Conservation (phyloP, 1,284 basidiomycete genomes). For the Ustilago loliicola region DNA sequence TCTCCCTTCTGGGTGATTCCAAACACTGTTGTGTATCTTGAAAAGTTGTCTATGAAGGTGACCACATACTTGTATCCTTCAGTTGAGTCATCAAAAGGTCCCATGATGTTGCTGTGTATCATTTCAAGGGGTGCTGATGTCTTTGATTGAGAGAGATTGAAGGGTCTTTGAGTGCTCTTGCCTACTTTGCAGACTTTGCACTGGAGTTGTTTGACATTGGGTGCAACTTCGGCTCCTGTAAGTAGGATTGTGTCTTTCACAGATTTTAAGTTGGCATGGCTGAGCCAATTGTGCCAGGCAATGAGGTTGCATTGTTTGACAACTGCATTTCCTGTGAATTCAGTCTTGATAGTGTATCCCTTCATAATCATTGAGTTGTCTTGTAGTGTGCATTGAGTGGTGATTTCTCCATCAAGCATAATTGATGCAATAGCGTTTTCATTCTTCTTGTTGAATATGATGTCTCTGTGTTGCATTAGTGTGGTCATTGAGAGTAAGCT, state of each 20-base stretch:
- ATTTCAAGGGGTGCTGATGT: not conserved
- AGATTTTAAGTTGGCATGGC: not conserved
- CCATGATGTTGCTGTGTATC: not conserved
- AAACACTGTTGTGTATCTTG: not conserved
- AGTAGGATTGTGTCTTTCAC: not conserved
- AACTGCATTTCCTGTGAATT: too few species aligned
- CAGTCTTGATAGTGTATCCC: not conserved
- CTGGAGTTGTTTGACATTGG: not conserved
- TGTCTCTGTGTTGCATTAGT: too few species aligned
- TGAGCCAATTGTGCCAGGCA: not conserved
- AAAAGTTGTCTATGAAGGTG: not conserved
- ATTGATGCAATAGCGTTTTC: not conserved
- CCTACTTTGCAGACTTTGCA: not conserved
- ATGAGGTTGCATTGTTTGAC: too few species aligned
- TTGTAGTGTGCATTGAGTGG: too few species aligned
- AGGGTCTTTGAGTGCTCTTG: not conserved
- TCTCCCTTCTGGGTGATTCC: too few species aligned
- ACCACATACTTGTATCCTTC: not conserved
- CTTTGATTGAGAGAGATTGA: not conserved
- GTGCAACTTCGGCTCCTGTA: not conserved
- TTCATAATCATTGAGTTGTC: too few species aligned
- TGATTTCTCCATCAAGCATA: too few species aligned
- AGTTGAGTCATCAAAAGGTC: not conserved
- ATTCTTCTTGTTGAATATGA: too few species aligned
- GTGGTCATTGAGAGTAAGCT: not conserved